Evolutionary conservation across 2,329 filamentous ascomycete species (phyloP).

Genomic region (Fusarium kyushuense): DNA sequence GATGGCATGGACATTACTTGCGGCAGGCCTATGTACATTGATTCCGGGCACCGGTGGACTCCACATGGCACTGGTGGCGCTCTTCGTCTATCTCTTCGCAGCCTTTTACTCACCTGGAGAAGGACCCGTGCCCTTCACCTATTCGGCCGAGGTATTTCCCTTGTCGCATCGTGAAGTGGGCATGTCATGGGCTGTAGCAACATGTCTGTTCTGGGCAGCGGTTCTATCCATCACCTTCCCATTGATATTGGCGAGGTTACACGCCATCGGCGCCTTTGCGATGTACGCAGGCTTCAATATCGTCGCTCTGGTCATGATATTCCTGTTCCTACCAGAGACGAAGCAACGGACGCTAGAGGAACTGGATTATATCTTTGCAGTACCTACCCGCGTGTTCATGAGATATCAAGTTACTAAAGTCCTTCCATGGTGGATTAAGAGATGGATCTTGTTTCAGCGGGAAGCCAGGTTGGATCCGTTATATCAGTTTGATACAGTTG

Average conservation of each 20-base stretch:
- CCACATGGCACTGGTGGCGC: constrained; percentile 61
- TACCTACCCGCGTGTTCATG: constrained; percentile 68
- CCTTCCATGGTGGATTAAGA: constrained; percentile 71
- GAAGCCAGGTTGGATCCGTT: constrained; percentile 56
- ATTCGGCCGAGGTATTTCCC: constrained; percentile 77
- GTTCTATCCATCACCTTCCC: constrained; percentile 74
- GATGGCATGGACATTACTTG: constrained; percentile 57
- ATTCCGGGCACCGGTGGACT: constrained; percentile 56
- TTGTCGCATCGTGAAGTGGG: constrained; percentile 78
- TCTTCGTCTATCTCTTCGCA: constrained; percentile 69
- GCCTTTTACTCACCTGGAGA: constrained; percentile 67
- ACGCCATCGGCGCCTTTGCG: constrained; percentile 63
- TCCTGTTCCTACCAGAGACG: constrained; percentile 69
- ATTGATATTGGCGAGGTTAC: constrained; percentile 61
- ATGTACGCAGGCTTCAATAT: constrained; percentile 69
- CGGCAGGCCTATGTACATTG: constrained; percentile 62
- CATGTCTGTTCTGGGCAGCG: constrained; percentile 70
- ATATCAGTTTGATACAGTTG: constrained; percentile 56
- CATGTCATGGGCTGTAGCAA: constrained; percentile 77
- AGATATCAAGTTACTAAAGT: constrained; percentile 68
- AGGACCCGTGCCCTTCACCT: constrained; percentile 75
- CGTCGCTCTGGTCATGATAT: constrained; percentile 66
- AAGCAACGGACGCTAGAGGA: constrained; percentile 67
- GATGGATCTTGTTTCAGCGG: constrained; percentile 66
- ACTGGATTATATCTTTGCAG: constrained; percentile 71